Conservation (phyloP, 768 basidiomycete species). For the Trametopsis cervina region DNA sequence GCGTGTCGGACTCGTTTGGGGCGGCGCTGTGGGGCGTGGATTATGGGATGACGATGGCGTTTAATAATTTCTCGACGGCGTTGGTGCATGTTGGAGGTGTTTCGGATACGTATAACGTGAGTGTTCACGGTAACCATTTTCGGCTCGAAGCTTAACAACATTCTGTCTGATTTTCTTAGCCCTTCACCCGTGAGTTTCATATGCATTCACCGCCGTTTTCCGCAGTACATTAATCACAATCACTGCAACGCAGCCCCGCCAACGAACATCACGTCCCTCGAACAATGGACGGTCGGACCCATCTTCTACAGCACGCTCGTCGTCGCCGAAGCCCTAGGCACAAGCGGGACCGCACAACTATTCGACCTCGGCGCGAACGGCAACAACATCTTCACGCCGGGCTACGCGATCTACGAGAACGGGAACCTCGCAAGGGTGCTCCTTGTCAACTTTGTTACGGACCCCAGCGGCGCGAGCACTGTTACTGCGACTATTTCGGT, state of each 20-base stretch:
- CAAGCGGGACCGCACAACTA: conserved; percentile 30
- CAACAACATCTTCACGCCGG: conserved; percentile 33
- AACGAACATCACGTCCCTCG: conserved; percentile 29
- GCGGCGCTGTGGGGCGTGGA: conserved; percentile 46
- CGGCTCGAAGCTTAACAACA: too few species aligned
- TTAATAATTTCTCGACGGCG: conserved; percentile 38
- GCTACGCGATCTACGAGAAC: conserved; percentile 43
- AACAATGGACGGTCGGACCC: conserved; percentile 41
- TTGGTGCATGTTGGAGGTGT: conserved; percentile 44
- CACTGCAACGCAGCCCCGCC: conserved; percentile 29
- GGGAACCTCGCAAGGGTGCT: conserved; percentile 34
- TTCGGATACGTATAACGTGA: conserved; percentile 45
- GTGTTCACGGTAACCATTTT: too few species aligned
- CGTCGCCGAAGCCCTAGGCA: conserved; percentile 40
- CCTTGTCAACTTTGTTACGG: conserved; percentile 43
- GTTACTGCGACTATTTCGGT: conserved; percentile 31
- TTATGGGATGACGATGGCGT: conserved; percentile 42
- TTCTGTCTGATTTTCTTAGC: not conserved
- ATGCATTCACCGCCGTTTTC: too few species aligned
- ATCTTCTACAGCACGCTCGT: conserved; percentile 41
- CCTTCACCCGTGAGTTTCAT: not conserved
- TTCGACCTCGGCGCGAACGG: conserved; percentile 31
- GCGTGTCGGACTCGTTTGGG: conserved; percentile 43
- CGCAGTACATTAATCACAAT: not conserved
- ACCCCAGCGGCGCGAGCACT: conserved; percentile 29